Evolutionary conservation across 2,329 filamentous ascomycete genomes (phyloP).

Genomic region (Alternaria infectoria): DNA sequence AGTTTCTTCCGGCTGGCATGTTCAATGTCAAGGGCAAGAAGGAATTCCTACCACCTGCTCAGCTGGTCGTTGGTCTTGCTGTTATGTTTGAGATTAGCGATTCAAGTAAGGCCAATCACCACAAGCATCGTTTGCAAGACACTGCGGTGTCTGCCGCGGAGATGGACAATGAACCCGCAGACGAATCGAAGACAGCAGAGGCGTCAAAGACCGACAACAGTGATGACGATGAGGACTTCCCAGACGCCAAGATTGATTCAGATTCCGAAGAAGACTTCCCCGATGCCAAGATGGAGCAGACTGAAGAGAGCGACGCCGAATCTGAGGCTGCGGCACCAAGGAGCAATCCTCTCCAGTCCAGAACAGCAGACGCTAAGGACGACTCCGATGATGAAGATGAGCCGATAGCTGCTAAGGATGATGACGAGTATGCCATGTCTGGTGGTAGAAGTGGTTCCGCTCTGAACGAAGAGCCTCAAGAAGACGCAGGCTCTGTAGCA

Average conservation of each 20-base stretch:
- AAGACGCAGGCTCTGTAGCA: constrained; percentile 36
- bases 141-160: constrained; percentile 29
- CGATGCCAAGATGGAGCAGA: constrained; percentile 48
- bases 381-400: constrained; percentile 37
- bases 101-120: constrained; percentile 80
- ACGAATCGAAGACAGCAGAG: constrained; percentile 23
- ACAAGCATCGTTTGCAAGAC: constrained; percentile 71
- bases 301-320: constrained; percentile 48
- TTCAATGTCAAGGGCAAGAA: constrained; percentile 88
- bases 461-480: constrained; percentile 23
- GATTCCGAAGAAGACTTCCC: constrained; percentile 55
- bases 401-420: constrained; percentile 7
- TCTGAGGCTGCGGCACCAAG: constrained; percentile 36
- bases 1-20: constrained; percentile 77
- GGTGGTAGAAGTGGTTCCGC: constrained; percentile 8
- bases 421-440: constrained; percentile 15
- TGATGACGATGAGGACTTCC: constrained; percentile 55
- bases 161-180: constrained; percentile 23
- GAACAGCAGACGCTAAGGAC: constrained; percentile 11
- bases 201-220: constrained; percentile 33
- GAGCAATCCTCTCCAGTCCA: constrained; percentile 50
- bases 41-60: constrained; percentile 87
- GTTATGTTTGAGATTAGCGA: constrained; percentile 89
- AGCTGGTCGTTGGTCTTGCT: constrained; percentile 85
- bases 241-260: constrained; percentile 49